A percentile compares a stretch with the other conserved stretches of the same genome.
Conservation (phyloP, 1,139 yeast species). For the Debaryomyces robertsiae region DNA sequence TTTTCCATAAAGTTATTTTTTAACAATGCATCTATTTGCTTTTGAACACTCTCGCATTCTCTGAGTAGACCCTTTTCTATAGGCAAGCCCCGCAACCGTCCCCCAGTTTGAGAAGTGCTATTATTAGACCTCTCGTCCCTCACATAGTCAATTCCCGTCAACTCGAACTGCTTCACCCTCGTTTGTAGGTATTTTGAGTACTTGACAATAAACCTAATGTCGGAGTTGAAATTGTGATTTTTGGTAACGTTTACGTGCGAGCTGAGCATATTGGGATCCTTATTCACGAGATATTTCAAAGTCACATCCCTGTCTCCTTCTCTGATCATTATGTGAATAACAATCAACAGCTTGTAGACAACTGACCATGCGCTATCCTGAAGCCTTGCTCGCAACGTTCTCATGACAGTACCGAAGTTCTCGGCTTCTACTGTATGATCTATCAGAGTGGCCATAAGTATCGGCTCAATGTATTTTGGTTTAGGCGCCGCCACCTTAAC, state of each 20-base stretch:
- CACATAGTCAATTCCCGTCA: conserved; percentile 74
- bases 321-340: conserved; percentile 85
- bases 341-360: conserved; percentile 81
- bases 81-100: conserved; percentile 61
- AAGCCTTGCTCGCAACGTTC: conserved; percentile 58
- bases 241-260: conserved; percentile 34
- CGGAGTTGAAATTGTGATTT: conserved; percentile 43
- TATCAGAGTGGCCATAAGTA: conserved; percentile 69
- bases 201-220: conserved; percentile 62
- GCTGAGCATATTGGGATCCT: conserved; percentile 60
- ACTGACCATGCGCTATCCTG: conserved; percentile 88
- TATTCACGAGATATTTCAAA: conserved; percentile 61
- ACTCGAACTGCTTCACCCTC: conserved; percentile 68
- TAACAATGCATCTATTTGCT: conserved; percentile 74
- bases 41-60: conserved; percentile 82
- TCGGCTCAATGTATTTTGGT: conserved; percentile 92
- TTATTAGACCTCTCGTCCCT: conserved; percentile 63
- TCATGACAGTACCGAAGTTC: conserved; percentile 70
- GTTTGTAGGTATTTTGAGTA: conserved; percentile 72
- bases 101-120: conserved; percentile 49
- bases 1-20: conserved; percentile 73
- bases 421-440: conserved; percentile 47
- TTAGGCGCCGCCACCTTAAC: conserved; percentile 93
- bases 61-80: conserved; percentile 84
- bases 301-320: conserved; percentile 83